These are phyloP conservation scores for Auriscalpium microsporum DNA, from an alignment of 768 basidiomycete species.

Conservation along the genomic window DNA sequence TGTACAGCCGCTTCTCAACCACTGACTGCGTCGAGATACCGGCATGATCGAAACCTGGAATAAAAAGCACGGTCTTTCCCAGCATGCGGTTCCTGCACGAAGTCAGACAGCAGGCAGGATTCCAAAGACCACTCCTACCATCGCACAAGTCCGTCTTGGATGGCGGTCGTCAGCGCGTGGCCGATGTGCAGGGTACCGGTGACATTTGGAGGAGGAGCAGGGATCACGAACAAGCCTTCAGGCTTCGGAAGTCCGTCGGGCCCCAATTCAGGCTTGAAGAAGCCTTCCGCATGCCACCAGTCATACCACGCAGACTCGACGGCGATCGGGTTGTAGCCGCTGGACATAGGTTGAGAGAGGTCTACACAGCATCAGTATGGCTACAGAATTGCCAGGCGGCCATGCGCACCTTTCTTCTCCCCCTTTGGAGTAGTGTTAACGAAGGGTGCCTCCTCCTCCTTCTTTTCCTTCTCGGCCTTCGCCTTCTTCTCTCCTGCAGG, in stretches of 20 bases:
- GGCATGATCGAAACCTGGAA: conserved; percentile 96
- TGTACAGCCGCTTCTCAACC: conserved; percentile 88
- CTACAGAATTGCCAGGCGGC: background rate
- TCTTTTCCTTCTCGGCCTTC: conserved; percentile 69
- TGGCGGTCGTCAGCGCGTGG: conserved; percentile 84
- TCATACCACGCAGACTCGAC: conserved; percentile 97
- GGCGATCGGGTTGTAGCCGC: conserved; percentile 91
- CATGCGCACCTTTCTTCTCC: conserved; percentile 78
- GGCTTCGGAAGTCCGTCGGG: conserved; percentile 36
- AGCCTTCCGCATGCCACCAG: conserved; percentile 91
- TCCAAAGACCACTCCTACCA: conserved; percentile 47
- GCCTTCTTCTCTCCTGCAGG: conserved; percentile 54
- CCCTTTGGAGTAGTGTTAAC: conserved; percentile 86
- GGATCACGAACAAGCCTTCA: conserved; percentile 32
- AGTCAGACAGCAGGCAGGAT: background rate
- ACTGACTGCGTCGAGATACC: conserved; percentile 98
- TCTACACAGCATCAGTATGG: conserved; percentile 37
- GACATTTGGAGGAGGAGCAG: conserved; percentile 92
- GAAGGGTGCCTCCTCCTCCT: conserved; percentile 62
- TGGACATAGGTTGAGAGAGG: conserved; percentile 76
- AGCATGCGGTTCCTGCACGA: conserved; percentile 84
- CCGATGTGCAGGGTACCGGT: conserved; percentile 95
- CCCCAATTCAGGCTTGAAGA: conserved; percentile 70
- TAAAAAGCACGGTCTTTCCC: conserved; percentile 82
- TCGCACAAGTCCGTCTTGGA: conserved; percentile 83